A percentile compares a stretch with the other conserved stretches of the same genome.
These are phyloP conservation scores for Mycena citricolor DNA, from an alignment of 1,284 basidiomycete genomes.

Conservation along the genomic window DNA sequence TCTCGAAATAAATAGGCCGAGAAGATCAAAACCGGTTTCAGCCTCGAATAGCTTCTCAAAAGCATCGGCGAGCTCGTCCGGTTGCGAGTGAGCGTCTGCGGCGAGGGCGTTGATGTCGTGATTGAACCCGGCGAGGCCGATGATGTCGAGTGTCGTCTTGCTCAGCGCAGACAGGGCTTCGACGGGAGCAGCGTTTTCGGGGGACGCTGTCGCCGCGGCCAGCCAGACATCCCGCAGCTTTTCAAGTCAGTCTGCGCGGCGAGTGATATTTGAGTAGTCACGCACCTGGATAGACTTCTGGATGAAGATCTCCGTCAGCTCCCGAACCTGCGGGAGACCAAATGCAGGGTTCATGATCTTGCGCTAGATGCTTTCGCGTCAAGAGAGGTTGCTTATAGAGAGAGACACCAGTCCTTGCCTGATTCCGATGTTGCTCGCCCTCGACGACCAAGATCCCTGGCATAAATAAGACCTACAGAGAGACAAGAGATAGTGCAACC, in stretches of 20 bases:
- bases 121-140: conserved; percentile 69
- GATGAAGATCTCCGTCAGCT: conserved; percentile 47
- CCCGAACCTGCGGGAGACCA: conserved; percentile 4
- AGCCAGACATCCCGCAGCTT: conserved; percentile 52
- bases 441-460: conserved; percentile 9
- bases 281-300: conserved; percentile 49
- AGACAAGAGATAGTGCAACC: neutral
- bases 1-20: no score
- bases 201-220: conserved; percentile 28
- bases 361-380: conserved; percentile 3
- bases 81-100: conserved; percentile 25
- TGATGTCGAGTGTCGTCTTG: conserved; percentile 63
- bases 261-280: neutral
- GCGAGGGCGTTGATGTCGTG: conserved; percentile 63
- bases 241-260: neutral
- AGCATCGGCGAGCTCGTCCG: conserved; percentile 51
- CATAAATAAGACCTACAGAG: neutral
- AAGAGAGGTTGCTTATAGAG: neutral
- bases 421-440: conserved; percentile 4
- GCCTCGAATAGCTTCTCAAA: conserved; percentile 45
- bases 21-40: conserved; percentile 29
- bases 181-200: no score
- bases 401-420: neutral
- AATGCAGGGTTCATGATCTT: conserved; percentile 14
- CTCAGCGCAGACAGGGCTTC: conserved; percentile 58